Evolutionary conservation across 305 asterid genomes (phyloP), one percentile per base, ranked within the genome.

Genomic region (Fraxinus xanthoxyloides): DNA sequence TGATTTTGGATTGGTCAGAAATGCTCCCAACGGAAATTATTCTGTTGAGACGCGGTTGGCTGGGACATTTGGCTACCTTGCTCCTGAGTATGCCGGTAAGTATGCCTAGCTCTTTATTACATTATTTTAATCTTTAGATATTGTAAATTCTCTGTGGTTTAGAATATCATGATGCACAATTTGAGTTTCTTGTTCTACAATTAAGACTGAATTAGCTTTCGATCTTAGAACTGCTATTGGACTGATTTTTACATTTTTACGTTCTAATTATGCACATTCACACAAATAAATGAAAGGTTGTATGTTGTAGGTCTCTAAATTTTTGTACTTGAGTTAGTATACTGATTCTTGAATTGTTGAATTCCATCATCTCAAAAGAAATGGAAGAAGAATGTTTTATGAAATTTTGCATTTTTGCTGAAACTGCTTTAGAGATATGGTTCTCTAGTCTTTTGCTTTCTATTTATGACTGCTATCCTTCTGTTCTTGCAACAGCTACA

Each of bases 61-160:
- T 26, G 98, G 98, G 43, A 95, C 99, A 0, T 95, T 95, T 48
- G 97, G 99, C 32, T 95, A 95, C 86, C 98, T 95, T 84, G 98
- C 99, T n/a, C 99, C 99, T 6, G 99, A 95, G 83, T 95, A 95
- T 81, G 99, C 98, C 7, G 97, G 98, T 94, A 87, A 79, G 87
- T 83, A 12, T 69, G 8, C 36, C 3, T 26, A 28, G 4, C 36
- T 69, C 21, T 28, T 4, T 28, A 69, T 69, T 69, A 63, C 34
- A 24, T 9, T 63, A 9, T 19, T 63, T 63, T 26, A 24, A 63
- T 63, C 15, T 63, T 9, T 63, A 63, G n/a, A 8, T 24, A 63
- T 8, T 3, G 9, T 12, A 30, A 24, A 24, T 63, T 63, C 35
- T 63, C 7, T 7, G 72, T 63, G 7, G 6, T 63, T 63, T 23